Percentiles rank a stretch among this genome's conserved stretches.
phyloP scores from a whole-genome alignment of 108 stramenopile species.

The Stephanodiscus triporus region DNA sequence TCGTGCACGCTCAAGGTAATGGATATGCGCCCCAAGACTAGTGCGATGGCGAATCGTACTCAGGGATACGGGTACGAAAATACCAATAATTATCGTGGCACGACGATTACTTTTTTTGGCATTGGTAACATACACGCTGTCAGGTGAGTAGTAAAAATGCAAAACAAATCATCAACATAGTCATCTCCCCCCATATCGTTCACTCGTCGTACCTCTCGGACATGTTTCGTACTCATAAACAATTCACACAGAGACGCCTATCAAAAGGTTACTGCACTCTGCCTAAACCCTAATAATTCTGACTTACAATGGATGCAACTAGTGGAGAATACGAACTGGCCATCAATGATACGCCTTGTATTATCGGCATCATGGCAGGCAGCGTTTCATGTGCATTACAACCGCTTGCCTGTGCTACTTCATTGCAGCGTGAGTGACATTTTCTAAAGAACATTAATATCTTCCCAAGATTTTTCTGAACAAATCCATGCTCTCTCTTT shows the following conservation, averaged over 20 bases:
- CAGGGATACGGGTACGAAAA: constrained; percentile 92
- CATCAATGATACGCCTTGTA: constrained; percentile 83
- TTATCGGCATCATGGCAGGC: constrained; percentile 87
- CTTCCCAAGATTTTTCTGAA: background rate
- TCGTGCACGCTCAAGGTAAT: constrained; percentile 80
- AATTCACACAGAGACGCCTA: constrained; percentile 64
- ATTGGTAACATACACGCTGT: constrained; percentile 92
- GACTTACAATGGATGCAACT: constrained; percentile 79
- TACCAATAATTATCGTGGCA: constrained; percentile 80
- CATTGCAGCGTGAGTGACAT: constrained; percentile 80
- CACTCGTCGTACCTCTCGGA: background rate
- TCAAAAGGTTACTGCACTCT: constrained; percentile 71
- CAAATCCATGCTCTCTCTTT: background rate
- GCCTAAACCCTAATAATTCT: constrained; percentile 46
- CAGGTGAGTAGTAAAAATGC: constrained; percentile 7
- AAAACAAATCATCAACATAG: background rate
- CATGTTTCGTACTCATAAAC: background rate
- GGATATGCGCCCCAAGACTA: constrained; percentile 85
- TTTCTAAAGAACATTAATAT: background rate
- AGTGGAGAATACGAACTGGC: constrained; percentile 94
- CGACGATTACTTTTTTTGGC: constrained; percentile 82
- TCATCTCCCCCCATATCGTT: background rate
- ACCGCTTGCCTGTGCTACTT: constrained; percentile 89
- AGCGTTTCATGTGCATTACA: constrained; percentile 86
- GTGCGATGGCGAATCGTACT: constrained; percentile 90